phyloP scores from a whole-genome alignment of 805 yeast genomes.

The Candida maris region DNA sequence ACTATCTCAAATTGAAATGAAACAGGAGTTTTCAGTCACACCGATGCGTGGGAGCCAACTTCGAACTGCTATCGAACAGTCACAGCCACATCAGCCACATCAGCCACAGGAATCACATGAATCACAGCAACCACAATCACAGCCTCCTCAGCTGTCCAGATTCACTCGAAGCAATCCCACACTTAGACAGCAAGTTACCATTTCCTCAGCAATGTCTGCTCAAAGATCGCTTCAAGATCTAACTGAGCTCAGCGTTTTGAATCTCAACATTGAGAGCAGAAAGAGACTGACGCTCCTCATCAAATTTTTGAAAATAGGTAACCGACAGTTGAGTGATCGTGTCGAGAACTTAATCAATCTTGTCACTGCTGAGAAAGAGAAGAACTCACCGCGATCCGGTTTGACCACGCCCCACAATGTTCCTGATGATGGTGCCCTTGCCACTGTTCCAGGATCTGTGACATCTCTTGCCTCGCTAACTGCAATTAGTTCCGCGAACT shows the following conservation, averaged over 20 bases:
- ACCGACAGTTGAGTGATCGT: constrained; percentile 65
- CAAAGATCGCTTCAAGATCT: constrained; percentile 32
- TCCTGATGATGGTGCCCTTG: constrained; percentile 1
- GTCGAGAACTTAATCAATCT: constrained; percentile 47
- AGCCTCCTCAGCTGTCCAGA: constrained; percentile 8
- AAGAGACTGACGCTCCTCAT: constrained; percentile 74
- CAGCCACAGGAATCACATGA: constrained; percentile 12
- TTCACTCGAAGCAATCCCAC: constrained; percentile 15
- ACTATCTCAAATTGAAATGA: constrained; percentile 1
- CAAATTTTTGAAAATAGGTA: constrained; percentile 77
- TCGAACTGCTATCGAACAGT: neutral
- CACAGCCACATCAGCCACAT: constrained; percentile 7
- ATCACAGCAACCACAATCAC: constrained; percentile 1
- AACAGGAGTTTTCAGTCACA: neutral
- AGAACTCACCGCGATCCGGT: constrained; percentile 6
- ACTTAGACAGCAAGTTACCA: constrained; percentile 28
- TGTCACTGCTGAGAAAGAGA: constrained; percentile 25
- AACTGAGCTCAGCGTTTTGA: constrained; percentile 32
- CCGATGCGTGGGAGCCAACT: neutral
- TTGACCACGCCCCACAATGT: neutral
- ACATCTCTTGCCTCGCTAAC: constrained; percentile 15
- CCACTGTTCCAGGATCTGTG: constrained; percentile 4
- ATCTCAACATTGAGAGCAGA: constrained; percentile 58
- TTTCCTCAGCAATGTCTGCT: constrained; percentile 29
- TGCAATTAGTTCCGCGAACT: constrained; percentile 18